These are phyloP conservation scores for Taphrina wiesneri DNA, from an alignment of 1,139 yeast genomes.

Conservation along the genomic window DNA sequence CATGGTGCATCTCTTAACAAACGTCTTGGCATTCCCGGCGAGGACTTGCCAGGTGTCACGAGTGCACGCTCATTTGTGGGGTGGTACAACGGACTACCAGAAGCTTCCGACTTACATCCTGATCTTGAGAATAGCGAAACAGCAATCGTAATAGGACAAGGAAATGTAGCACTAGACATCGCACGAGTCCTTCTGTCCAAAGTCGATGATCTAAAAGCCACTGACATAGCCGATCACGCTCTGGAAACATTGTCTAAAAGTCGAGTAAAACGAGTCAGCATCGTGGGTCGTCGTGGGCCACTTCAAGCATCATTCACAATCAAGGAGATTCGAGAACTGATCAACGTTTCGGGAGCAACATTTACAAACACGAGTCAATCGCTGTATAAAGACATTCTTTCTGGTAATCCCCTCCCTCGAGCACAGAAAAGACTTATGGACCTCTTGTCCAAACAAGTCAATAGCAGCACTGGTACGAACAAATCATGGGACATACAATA, in stretches of 20 bases:
- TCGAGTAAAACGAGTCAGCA: conserved; percentile 61
- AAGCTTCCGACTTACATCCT: conserved; percentile 52
- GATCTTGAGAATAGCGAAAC: conserved; percentile 60
- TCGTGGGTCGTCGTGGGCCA: conserved; percentile 85
- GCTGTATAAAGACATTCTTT: conserved; percentile 45
- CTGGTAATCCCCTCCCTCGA: conserved; percentile 53
- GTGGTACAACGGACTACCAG: conserved; percentile 94
- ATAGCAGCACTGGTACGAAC: neutral
- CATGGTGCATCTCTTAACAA: conserved; percentile 79
- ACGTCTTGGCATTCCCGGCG: conserved; percentile 61
- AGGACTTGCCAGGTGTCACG: conserved; percentile 61
- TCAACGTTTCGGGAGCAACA: conserved; percentile 61
- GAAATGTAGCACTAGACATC: conserved; percentile 94
- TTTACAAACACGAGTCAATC: conserved; percentile 58
- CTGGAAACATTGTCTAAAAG: conserved; percentile 55
- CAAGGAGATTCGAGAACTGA: conserved; percentile 82
- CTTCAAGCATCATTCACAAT: conserved; percentile 78
- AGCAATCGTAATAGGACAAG: conserved; percentile 90
- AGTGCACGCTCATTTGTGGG: conserved; percentile 86
- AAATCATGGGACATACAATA: conserved; percentile 67
- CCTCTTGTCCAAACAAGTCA: conserved; percentile 56
- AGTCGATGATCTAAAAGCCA: conserved; percentile 52
- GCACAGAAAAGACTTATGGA: conserved; percentile 68
- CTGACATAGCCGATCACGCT: conserved; percentile 74
- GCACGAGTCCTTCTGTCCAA: conserved; percentile 74